These are phyloP conservation scores for Rhizopogon salebrosus DNA, from an alignment of 768 basidiomycete species.

Conservation along the genomic window DNA sequence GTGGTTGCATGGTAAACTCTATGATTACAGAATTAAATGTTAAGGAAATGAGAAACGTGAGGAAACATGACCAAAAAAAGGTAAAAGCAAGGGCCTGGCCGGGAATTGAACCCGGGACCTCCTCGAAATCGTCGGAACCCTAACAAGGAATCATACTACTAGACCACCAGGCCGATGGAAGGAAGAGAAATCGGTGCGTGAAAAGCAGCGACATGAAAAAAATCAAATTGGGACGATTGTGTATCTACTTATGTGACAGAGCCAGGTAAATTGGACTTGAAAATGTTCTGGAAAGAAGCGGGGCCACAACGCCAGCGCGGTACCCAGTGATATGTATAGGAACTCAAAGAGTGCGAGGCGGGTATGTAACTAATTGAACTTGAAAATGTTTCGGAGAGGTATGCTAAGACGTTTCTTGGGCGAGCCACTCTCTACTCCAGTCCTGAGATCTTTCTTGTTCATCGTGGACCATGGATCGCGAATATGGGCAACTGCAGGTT, in stretches of 20 bases:
- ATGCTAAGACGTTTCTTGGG: constrained; percentile 21
- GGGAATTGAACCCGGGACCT: constrained; percentile 83
- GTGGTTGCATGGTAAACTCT: too few relatives aligned
- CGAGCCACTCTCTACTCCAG: constrained; percentile 19
- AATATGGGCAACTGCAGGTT: constrained; percentile 2
- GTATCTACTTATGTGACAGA: too few relatives aligned
- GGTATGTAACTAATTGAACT: constrained; percentile 18
- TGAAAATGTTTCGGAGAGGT: constrained; percentile 27
- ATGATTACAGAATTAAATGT: too few relatives aligned
- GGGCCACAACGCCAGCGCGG: too few relatives aligned
- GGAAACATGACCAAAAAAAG: not conserved
- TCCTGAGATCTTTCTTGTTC: constrained; percentile 15
- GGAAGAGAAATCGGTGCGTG: not conserved
- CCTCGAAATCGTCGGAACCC: constrained; percentile 41
- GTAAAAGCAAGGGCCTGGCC: constrained; percentile 46
- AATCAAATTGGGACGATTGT: not conserved
- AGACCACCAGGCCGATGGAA: constrained; percentile 32
- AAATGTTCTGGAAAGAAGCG: too few relatives aligned
- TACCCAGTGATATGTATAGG: not conserved
- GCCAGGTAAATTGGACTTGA: too few relatives aligned
- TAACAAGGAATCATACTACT: constrained; percentile 39
- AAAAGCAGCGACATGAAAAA: not conserved
- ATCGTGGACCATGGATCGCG: constrained; percentile 11
- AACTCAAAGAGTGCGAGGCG: not conserved
- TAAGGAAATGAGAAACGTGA: too few relatives aligned